A percentile compares a stretch with the other conserved stretches of the same genome.
Conservation (phyloP, 768 basidiomycete species). For the Pisolithus orientalis region DNA sequence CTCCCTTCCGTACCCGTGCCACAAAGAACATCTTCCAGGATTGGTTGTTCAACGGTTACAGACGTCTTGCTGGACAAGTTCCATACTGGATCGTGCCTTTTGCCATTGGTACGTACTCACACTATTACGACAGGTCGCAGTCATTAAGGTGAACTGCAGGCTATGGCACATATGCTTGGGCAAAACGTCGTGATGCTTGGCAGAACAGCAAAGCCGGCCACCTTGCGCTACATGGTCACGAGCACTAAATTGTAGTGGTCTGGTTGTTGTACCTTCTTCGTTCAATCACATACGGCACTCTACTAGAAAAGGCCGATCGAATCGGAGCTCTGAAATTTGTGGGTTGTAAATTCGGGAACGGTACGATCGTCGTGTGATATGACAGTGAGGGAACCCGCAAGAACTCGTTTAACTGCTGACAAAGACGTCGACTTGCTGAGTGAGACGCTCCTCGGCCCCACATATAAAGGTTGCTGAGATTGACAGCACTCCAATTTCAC, state of each 20-base stretch:
- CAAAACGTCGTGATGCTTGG: slow-evolving; percentile 57
- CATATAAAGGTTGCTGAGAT: slow-evolving; percentile 8
- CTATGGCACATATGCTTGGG: slow-evolving; percentile 77
- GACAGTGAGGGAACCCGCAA: no score
- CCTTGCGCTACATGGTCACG: slow-evolving; percentile 36
- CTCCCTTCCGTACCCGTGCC: slow-evolving; percentile 76
- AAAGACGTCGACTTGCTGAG: not conserved
- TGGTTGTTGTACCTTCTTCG: slow-evolving; percentile 7
- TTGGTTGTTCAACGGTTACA: slow-evolving; percentile 86
- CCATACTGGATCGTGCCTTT: slow-evolving; percentile 79
- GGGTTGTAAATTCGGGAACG: no score
- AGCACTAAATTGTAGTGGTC: slow-evolving; percentile 13
- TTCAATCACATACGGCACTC: slow-evolving; percentile 5
- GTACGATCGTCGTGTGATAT: no score
- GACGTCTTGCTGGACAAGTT: slow-evolving; percentile 63
- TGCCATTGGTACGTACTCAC: slow-evolving; percentile 56
- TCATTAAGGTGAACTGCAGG: slow-evolving; percentile 36
- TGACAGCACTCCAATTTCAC: not conserved
- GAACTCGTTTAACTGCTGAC: not conserved
- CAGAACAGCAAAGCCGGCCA: slow-evolving; percentile 82
- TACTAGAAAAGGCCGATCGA: not conserved
- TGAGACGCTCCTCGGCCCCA: not conserved
- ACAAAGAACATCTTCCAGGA: slow-evolving; percentile 62
- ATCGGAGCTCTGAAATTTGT: no score
- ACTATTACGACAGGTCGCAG: not conserved